Evolutionary conservation across 1,139 yeast genomes (phyloP), one percentile per base, ranked within the genome.

Genomic region (Wickerhamomyces sp.): DNA sequence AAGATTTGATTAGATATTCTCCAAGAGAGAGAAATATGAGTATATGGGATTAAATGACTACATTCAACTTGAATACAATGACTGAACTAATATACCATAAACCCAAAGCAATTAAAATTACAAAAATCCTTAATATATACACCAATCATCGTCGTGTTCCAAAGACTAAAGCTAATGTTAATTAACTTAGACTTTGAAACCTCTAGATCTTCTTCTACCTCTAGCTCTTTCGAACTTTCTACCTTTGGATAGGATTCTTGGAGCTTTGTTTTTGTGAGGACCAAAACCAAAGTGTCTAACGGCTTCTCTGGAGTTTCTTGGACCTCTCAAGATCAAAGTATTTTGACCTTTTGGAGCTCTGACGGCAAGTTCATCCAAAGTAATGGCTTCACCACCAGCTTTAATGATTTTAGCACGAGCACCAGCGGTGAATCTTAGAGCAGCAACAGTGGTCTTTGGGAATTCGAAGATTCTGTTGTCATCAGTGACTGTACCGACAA

Each of bases 221-320:
- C 98, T 91, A 63, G 96, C 98, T 74, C 93, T 87, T 82, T 93
- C 98, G 80, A 91, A 91, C 78, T 91, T 93, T 81, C 97, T 91
- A 70, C 98, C 98, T 72, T 78, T 88, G 54, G 97, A 89, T 66
- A 74, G 64, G 70, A 91, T 83, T 79, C 95, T 88, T 75, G 99
- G 99, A 64, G 97, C 98, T 86, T 91, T 93, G 75, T 80, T 75
- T 81, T 86, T 85, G 94, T 93, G 97, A 64, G 98, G 99, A 75
- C 98, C 98, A 73, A 91, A 68, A 72, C 98, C 98, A 67, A 93
- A 93, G 85, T 91, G 98, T 80, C 97, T 87, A 62, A 87, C 97
- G 61, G 98, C 96, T 78, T 91, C 97, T 80, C 99, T 87, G 70
- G 95, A 66, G 75, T 75, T 78, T 84, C 96, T 87, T 76, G 97